A percentile compares a stretch with the other conserved stretches of the same genome.
Conservation (phyloP, 2,329 filamentous ascomycete species). For the Arthrinium phaeospermum region DNA sequence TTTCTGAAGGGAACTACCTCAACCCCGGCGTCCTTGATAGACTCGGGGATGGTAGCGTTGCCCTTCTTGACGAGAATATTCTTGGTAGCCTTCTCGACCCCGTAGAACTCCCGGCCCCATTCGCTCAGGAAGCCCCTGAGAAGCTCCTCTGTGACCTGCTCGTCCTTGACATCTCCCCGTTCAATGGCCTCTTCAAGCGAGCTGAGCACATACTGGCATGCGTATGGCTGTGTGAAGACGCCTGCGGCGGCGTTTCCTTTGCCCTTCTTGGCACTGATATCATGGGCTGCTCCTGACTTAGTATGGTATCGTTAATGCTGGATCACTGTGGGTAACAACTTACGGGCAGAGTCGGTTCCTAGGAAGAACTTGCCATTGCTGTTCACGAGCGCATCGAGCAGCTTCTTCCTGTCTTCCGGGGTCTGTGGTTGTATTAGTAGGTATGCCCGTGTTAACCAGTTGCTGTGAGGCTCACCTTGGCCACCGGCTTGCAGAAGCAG, state of each 20-base stretch:
- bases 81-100: constrained; percentile 23
- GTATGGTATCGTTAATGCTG: constrained; percentile 38
- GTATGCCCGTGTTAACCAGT: constrained; percentile 39
- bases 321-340: constrained; percentile 26
- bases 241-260: constrained; percentile 68
- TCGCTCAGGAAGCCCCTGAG: constrained; percentile 38
- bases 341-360: constrained; percentile 74
- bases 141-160: constrained; percentile 37
- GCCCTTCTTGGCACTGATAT: constrained; percentile 62
- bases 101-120: constrained; percentile 36
- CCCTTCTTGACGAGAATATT: constrained; percentile 25
- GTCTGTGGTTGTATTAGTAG: constrained; percentile 36
- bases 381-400: constrained; percentile 67
- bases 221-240: constrained; percentile 77
- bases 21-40: constrained; percentile 59
- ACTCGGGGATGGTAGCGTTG: constrained; percentile 56
- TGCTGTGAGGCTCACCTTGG: constrained; percentile 49
- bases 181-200: constrained; percentile 55
- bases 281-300: constrained; percentile 46
- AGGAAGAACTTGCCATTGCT: constrained; percentile 75
- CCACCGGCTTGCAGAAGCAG: constrained; percentile 74
- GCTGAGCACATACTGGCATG: constrained; percentile 62
- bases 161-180: constrained; percentile 34
- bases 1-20: constrained; percentile 71
- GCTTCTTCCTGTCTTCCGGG: constrained; percentile 66